Percentiles rank a stretch among this genome's conserved stretches.
Evolutionary conservation across 2,329 filamentous ascomycete species (phyloP).

Genomic region (Cladophialophora bantiana): DNA sequence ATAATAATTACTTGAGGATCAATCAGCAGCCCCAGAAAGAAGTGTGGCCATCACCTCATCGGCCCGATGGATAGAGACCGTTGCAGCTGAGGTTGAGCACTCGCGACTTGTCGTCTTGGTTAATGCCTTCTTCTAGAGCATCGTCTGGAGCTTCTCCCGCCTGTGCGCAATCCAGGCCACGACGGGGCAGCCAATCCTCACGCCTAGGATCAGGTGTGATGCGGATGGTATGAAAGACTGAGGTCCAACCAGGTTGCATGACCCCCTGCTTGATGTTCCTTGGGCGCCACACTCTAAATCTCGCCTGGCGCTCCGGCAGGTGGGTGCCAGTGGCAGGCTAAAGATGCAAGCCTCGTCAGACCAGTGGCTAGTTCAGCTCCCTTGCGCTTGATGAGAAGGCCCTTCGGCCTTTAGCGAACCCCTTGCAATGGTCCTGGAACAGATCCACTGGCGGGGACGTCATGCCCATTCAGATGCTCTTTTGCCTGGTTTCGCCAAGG

Average conservation of each 20-base stretch:
- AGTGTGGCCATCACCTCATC: not conserved
- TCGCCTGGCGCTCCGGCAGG: slow-evolving; percentile 36
- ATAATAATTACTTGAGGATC: not conserved
- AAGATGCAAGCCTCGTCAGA: slow-evolving; percentile 35
- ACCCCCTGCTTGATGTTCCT: slow-evolving; percentile 21
- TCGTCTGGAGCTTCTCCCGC: slow-evolving; percentile 6
- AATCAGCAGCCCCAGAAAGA: not conserved
- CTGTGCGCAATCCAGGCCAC: slow-evolving; percentile 3
- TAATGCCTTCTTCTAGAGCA: slow-evolving; percentile 14
- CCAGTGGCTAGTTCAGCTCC: slow-evolving; percentile 32
- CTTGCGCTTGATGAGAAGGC: slow-evolving; percentile 20
- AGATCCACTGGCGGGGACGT: slow-evolving; percentile 23
- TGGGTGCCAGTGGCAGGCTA: slow-evolving; percentile 30
- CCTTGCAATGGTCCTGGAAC: slow-evolving; percentile 19
- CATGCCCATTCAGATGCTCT: slow-evolving; percentile 29
- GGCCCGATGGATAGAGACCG: not conserved
- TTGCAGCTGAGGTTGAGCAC: slow-evolving; percentile 5
- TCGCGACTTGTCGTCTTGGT: slow-evolving; percentile 5
- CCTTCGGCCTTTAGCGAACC: slow-evolving; percentile 21
- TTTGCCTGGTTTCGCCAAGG: slow-evolving; percentile 27
- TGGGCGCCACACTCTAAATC: slow-evolving; percentile 39
- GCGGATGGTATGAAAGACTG: slow-evolving; percentile 11
- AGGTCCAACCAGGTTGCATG: slow-evolving; percentile 10
- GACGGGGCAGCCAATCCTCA: slow-evolving; percentile 27
- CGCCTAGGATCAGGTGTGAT: slow-evolving; percentile 17